Conservation (phyloP, 768 basidiomycete species). For the Lactifluus pinguis region DNA sequence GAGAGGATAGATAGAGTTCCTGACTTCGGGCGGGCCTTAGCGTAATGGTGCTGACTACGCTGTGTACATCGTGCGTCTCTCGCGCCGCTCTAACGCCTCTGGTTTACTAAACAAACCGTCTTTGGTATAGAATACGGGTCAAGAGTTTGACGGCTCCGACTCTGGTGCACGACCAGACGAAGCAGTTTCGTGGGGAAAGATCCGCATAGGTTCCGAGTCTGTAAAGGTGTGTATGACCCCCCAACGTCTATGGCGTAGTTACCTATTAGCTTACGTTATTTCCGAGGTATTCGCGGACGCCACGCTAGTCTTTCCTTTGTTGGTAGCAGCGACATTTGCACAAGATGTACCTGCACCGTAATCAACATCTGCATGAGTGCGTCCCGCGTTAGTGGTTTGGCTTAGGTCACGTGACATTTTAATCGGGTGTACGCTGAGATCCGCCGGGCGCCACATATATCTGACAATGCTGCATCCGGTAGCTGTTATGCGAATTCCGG, state of each 20-base stretch:
- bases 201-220: conserved; percentile 72
- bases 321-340: conserved; percentile 93
- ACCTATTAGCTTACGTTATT: background rate
- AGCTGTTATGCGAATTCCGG: too few species aligned
- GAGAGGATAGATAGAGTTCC: conserved; percentile 9
- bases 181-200: conserved; percentile 98
- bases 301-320: conserved; percentile 88
- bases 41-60: conserved; percentile 97
- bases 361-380: background rate
- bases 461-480: too few species aligned
- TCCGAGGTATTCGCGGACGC: conserved; percentile 84
- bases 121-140: conserved; percentile 76
- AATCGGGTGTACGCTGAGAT: too few species aligned
- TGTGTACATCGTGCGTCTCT: conserved; percentile 72
- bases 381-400: background rate
- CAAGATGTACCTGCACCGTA: conserved; percentile 25
- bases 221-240: conserved; percentile 52
- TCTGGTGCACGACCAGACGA: conserved; percentile 96
- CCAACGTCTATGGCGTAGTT: too few species aligned
- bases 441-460: too few species aligned
- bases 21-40: conserved; percentile 33
- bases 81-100: background rate
- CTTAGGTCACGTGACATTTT: background rate
- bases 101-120: background rate
- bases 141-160: conserved; percentile 98